phyloP scores from a whole-genome alignment of 1,284 basidiomycete species.

The Trametes versicolor region DNA sequence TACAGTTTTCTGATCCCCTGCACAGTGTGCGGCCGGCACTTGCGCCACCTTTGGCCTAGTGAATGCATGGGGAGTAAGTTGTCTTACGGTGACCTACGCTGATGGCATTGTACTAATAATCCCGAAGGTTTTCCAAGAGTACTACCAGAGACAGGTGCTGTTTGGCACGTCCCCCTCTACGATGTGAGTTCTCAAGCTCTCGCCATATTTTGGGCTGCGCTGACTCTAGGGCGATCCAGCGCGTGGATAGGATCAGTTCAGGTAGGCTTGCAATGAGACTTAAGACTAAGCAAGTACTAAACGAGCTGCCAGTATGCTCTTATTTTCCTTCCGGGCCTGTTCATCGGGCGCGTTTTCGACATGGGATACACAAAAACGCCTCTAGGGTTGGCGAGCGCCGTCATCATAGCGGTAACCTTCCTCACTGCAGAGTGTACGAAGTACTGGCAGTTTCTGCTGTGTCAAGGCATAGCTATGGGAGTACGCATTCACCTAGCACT shows the following conservation, averaged over 20 bases:
- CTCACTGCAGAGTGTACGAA: conserved; percentile 58
- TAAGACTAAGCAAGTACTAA: neutral
- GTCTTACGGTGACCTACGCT: no score
- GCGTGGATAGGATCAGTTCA: conserved; percentile 83
- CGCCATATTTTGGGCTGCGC: no score
- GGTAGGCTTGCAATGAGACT: conserved; percentile 42
- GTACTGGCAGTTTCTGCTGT: conserved; percentile 65
- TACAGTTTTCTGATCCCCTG: neutral
- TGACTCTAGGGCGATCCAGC: conserved; percentile 43
- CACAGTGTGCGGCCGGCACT: conserved; percentile 38
- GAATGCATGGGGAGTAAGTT: conserved; percentile 54
- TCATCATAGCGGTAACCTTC: conserved; percentile 57
- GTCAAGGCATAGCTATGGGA: conserved; percentile 57
- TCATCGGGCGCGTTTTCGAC: conserved; percentile 65
- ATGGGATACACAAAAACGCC: conserved; percentile 57
- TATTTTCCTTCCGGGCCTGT: conserved; percentile 56
- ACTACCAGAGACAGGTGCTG: conserved; percentile 51
- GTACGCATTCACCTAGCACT: conserved; percentile 38
- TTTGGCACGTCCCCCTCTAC: conserved; percentile 53
- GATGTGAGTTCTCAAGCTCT: conserved; percentile 54
- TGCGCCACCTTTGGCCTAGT: conserved; percentile 53
- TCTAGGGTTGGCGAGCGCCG: conserved; percentile 41
- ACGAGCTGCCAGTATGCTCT: conserved; percentile 50
- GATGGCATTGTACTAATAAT: neutral
- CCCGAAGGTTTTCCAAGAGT: conserved; percentile 55